Percentiles rank a stretch among this genome's conserved stretches.
Conservation (phyloP, 2,329 filamentous ascomycete species). For the Diplodia sapinea region DNA sequence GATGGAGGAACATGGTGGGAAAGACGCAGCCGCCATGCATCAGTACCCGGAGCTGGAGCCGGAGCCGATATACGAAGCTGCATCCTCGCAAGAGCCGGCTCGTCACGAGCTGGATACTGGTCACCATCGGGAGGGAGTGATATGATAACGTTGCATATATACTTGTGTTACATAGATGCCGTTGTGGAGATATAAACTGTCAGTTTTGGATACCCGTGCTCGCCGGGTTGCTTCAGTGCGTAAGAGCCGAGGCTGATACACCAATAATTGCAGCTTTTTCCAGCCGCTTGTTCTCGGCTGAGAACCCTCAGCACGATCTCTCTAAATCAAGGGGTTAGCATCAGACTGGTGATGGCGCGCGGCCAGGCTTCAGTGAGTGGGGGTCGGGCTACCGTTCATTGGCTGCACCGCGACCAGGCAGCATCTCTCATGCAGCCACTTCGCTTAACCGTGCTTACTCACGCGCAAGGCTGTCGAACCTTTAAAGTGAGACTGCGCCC, state of each 20-base stretch:
- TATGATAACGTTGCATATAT: not conserved
- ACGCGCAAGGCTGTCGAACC: not conserved
- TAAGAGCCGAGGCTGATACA: too few species aligned
- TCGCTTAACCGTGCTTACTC: not conserved
- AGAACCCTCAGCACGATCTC: not conserved
- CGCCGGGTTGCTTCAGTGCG: not conserved
- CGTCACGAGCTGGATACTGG: not conserved
- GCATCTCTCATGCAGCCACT: not conserved
- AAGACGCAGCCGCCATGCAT: not conserved
- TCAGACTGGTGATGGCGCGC: too few species aligned
- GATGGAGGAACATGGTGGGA: not conserved
- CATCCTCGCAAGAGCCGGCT: not conserved
- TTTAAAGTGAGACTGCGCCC: not conserved
- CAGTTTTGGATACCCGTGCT: not conserved
- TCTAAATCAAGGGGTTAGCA: not conserved
- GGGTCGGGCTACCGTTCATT: not conserved
- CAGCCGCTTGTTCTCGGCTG: too few species aligned
- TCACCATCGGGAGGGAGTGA: not conserved
- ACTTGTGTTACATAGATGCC: too few species aligned
- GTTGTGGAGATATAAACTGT: not conserved
- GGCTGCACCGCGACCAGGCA: not conserved
- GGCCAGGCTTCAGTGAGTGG: too few species aligned
- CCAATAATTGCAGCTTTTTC: too few species aligned
- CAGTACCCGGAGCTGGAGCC: not conserved
- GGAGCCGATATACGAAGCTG: not conserved